Evolutionary conservation across 352 stramenopile species (phyloP).

Genomic region (Pythium plurisporium): DNA sequence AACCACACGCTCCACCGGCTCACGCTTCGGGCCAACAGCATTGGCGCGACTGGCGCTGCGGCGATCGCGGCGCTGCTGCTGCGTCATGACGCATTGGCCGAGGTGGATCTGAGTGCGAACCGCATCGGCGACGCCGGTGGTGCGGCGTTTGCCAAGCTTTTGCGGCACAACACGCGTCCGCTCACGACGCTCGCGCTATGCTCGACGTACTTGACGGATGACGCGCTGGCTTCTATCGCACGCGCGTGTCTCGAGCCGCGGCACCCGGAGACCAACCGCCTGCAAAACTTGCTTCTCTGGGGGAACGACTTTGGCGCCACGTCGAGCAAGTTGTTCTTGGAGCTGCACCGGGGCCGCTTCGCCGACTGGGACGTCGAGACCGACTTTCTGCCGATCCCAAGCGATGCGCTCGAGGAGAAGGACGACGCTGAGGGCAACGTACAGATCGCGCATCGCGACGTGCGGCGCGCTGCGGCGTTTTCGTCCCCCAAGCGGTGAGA

Average conservation of each 20-base stretch:
- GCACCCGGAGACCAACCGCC: constrained; percentile 18
- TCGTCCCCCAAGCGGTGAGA: constrained; percentile 45
- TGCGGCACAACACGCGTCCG: constrained; percentile 35
- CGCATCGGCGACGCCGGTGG: constrained; percentile 54
- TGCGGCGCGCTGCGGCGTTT: constrained; percentile 29
- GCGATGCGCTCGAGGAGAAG: constrained; percentile 27
- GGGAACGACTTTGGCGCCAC: constrained; percentile 59
- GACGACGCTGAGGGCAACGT: constrained; percentile 17
- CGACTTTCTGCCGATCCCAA: constrained; percentile 41
- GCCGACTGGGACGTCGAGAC: constrained; percentile 41
- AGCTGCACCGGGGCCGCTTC: constrained; percentile 40
- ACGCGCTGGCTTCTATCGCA: constrained; percentile 36
- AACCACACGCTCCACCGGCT: constrained; percentile 59
- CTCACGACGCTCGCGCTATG: constrained; percentile 46
- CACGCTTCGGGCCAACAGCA: constrained; percentile 55
- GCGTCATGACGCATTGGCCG: constrained; percentile 36
- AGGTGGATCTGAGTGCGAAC: constrained; percentile 67
- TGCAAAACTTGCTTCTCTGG: constrained; percentile 55
- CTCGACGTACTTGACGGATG: constrained; percentile 57
- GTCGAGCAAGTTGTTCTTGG: constrained; percentile 31
- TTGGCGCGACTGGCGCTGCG: constrained; percentile 51
- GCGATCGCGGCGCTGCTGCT: constrained; percentile 54
- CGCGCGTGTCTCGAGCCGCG: constrained; percentile 36
- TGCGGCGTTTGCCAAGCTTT: constrained; percentile 46
- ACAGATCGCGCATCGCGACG: constrained; percentile 51